Base-by-base conservation (phyloP, 1,284 basidiomycete genomes). In the Heterobasidion occidentale region DNA sequence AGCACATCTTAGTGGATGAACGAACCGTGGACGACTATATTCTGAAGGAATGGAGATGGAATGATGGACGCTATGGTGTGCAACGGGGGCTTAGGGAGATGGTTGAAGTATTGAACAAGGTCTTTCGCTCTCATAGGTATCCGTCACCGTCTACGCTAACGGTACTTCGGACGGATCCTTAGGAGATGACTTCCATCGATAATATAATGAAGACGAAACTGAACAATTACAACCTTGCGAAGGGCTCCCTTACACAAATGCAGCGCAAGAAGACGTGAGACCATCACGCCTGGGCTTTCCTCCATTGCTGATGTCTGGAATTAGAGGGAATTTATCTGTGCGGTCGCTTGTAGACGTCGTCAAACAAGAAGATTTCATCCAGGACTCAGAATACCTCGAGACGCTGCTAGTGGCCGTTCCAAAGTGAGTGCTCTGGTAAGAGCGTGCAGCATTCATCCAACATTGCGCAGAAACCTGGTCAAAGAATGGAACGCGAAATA, bases 361-460 rank as follows among this genome's bases (percentile, higher is more conserved):
- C 17, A 83, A 84, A 51, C 84, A 86, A 62, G 86, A 91, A 15
- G 83, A 98, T 67, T 84, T 94, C 68, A 78, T 98, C 52, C 78
- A 82, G 56, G 84, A 92, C 57, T 97, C 93, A 6, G 97, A 99
- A 69, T 98, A 94, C 68, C 75, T 99, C 61, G 92, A 98, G 69
- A 97, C 96, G 0, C 72, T 97, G 36, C 73, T 99, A 12, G 92
- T 99, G 6, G 96, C 95, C 14, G 94, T 99, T 19, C 94, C 96
- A 55, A 96, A 87, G 95, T 96, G 69, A 64, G 78, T 45, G 6
- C 20, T 20, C 11, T 17, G 14, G 6, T 48, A 17, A 14, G 17
- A 15, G 3, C 36, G 20, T 17, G 1, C 9, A 34, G 14, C 14
- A 8, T 12, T 9, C n/a, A 15, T 6, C 17, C 11, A 19, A 12